Percentiles rank a stretch among this genome's conserved stretches.
Conservation (phyloP, 1,284 basidiomycete species). For the Rhodotorula sp. region DNA sequence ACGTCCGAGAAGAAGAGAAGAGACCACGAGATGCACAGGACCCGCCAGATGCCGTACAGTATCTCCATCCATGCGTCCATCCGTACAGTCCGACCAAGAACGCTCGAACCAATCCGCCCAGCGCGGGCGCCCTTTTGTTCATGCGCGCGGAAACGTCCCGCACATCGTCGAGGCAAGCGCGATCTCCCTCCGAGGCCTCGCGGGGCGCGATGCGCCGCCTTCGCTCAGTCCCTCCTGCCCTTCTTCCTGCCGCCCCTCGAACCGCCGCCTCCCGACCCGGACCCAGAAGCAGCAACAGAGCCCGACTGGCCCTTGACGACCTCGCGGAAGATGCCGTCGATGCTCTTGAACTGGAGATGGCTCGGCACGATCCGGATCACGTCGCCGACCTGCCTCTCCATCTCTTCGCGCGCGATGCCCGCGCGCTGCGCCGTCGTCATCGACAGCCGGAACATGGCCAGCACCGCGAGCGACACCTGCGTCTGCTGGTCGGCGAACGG, state of each 20-base stretch:
- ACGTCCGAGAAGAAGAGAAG: no score
- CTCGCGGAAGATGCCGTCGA: slow-evolving; percentile 91
- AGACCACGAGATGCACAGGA: no score
- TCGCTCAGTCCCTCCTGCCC: slow-evolving; percentile 6
- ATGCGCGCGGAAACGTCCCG: no score
- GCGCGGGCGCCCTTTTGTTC: no score
- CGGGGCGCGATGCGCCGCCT: background rate
- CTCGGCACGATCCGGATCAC: slow-evolving; percentile 82
- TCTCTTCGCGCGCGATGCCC: slow-evolving; percentile 65
- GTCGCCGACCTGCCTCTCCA: slow-evolving; percentile 78
- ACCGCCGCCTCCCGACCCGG: slow-evolving; percentile 1
- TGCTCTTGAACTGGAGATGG: slow-evolving; percentile 78
- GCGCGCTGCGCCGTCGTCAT: slow-evolving; percentile 76
- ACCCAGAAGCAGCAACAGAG: background rate
- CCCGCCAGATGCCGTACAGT: no score
- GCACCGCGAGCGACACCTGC: slow-evolving; percentile 84
- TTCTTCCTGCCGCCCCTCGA: background rate
- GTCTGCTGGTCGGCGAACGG: slow-evolving; percentile 85
- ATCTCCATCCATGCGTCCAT: no score
- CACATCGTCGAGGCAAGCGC: no score
- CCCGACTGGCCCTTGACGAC: slow-evolving; percentile 14
- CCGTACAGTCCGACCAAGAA: no score
- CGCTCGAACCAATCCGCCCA: no score
- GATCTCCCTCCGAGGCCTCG: background rate
- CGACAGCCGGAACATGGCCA: slow-evolving; percentile 82